Base-by-base conservation (phyloP, 1,139 yeast species). In the Zygoascus hellenicus region DNA sequence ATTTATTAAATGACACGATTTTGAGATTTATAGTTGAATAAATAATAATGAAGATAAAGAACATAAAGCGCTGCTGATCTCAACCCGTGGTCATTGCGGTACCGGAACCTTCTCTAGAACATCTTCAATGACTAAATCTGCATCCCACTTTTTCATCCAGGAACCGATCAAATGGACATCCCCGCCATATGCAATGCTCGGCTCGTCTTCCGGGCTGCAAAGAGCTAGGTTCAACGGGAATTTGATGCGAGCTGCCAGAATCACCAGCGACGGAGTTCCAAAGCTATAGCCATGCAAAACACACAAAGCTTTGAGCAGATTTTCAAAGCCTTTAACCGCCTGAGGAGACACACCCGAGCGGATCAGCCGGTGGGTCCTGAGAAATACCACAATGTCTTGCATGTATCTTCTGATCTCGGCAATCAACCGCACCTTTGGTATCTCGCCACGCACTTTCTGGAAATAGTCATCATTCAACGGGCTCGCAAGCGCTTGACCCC, bases 341-440 rank as follows among this genome's bases (percentile, higher is more conserved):
- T 63, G 60, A 0, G 81, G 76, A 0, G 79, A 71, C 0, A 78
- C 59, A 0, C 84, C 84, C 1, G 70, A 67, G 5, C 64, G 55
- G 2, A 77, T 76, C 54, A 77, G 69, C 33, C 83, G 60, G 52
- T 78, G 81, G 45, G 71, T 69, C 35, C 84, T 64, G 2, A 75
- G 56, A 54, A 71, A 75, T 2, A 78, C 65, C 1, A 76, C 60
- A 15, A 79, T 67, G 57, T 79, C 83, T 52, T 77, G 76, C 56
- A 77, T 71, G 55, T 78, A 79, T n/a, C 80, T 61, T 40, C 60
- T 59, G 35, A 79, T 64, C 45, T 78, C 82, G 0, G 78, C 71
- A 1, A 68, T 66, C 13, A 76, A 59, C 1, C 57, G 57, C 9
- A 76, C 66, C 9, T 42, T 42, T 6, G 50, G 43, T 1, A 52